Base-by-base conservation (phyloP, 2,329 filamentous ascomycete genomes). In the Diaporthe nobilis region DNA sequence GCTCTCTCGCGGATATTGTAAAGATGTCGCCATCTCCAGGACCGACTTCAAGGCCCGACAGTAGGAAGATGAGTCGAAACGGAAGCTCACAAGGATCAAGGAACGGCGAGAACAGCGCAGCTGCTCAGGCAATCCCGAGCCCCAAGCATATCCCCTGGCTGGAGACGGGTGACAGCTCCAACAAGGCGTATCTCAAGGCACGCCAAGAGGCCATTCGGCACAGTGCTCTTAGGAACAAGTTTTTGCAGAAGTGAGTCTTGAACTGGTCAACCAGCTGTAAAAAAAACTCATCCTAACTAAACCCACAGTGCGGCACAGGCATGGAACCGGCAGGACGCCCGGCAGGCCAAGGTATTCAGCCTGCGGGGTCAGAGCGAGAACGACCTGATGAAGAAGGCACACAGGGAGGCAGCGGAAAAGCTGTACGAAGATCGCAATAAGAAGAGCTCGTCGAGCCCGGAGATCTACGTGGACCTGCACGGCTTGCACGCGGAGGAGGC, bases 401-500 rank as follows among this genome's bases (percentile, higher is more conserved):
- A 99, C 82, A 93, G 97, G 63, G 96, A 98, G 85, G 97, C 97
- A 13, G 97, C 97, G 31, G 92, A 93, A 49, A 93, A 97, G 80
- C 89, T 99, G 42, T 99, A 98, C 82, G 96, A 98, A 83, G 94
- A 98, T 82, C 94, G 96, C 53, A 98, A 98, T 83, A 94, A 93
- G 84, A 90, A 92, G 81, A 87, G 86, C 77, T 82, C 85, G 55
- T 84, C 84, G 39, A 87, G 86, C 76, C 85, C 91, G 55, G 97
- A 99, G 85, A 91, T 98, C 58, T 99, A 97, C 84, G 94, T 98
- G 72, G 97, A 99, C 84, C 88, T 99, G 44, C 97, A 99, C 84
- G 97, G 97, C n/a, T 90, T 99, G n/a, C 97, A 98, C 81, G 95
- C 97, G 0, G 96, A 98, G 82, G 97, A 99, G 87, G 97, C 96